Evolutionary conservation across 1,284 basidiomycete genomes (phyloP).

Genomic region (Trichosporon inkin): DNA sequence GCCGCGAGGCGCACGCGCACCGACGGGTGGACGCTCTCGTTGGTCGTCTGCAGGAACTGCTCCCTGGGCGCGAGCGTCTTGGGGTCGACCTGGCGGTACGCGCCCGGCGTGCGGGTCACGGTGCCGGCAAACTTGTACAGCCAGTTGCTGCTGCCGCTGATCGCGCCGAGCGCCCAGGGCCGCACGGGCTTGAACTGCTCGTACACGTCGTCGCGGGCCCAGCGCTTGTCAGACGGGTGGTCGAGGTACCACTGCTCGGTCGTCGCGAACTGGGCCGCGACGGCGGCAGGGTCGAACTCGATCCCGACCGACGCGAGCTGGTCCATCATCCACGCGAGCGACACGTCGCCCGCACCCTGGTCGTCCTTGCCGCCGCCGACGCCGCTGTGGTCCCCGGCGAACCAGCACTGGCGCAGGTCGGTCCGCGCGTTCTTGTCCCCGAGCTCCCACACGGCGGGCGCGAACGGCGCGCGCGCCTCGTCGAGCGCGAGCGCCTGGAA

Average conservation of each 20-base stretch:
- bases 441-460: constrained; percentile 37
- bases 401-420: constrained; percentile 10
- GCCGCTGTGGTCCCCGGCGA: constrained; percentile 2
- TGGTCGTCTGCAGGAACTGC: background rate
- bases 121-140: constrained; percentile 4
- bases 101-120: background rate
- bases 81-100: constrained; percentile 4
- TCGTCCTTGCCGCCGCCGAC: constrained; percentile 9
- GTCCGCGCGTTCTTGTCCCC: constrained; percentile 33
- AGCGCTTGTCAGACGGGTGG: background rate
- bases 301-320: constrained; percentile 5
- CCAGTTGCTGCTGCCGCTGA: constrained; percentile 5
- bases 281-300: background rate
- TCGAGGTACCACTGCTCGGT: constrained; percentile 1
- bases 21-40: background rate
- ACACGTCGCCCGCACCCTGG: constrained; percentile 3
- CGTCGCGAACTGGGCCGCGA: background rate
- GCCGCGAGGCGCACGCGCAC: background rate
- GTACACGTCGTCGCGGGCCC: background rate
- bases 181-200: constrained; percentile 2
- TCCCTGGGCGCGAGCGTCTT: background rate
- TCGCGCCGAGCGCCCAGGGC: constrained; percentile 1
- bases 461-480: constrained; percentile 1
- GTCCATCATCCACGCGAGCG: constrained; percentile 10
- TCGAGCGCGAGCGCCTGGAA: constrained; percentile 10